These are phyloP conservation scores for Tuber magnatum DNA, from an alignment of 495 filamentous ascomycete genomes.

Conservation along the genomic window DNA sequence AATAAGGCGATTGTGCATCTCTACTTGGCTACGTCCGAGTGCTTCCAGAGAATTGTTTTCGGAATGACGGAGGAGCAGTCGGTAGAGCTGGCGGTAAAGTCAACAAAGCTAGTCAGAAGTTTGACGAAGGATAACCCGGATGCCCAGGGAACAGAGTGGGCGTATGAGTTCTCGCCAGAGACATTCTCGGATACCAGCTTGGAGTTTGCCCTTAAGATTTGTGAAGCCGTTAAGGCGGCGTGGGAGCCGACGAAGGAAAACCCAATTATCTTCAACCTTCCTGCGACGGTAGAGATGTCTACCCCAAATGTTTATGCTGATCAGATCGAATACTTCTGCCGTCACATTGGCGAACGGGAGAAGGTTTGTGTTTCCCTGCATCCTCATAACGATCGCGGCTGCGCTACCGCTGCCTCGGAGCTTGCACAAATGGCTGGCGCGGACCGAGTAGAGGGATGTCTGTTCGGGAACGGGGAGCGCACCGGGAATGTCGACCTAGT, in stretches of 20 bases:
- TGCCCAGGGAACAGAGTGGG: slow-evolving; percentile 72
- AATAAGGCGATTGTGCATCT: slow-evolving; percentile 97
- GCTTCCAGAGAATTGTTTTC: slow-evolving; percentile 86
- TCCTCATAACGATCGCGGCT: slow-evolving; percentile 91
- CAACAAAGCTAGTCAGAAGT: slow-evolving; percentile 75
- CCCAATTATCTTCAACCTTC: slow-evolving; percentile 95
- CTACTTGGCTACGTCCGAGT: slow-evolving; percentile 90
- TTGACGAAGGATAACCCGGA: slow-evolving; percentile 92
- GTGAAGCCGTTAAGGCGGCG: slow-evolving; percentile 90
- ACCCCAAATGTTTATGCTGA: slow-evolving; percentile 97
- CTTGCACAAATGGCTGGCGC: slow-evolving; percentile 97
- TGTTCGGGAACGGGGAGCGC: slow-evolving; percentile 93
- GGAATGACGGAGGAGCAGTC: slow-evolving; percentile 74
- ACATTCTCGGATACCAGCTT: slow-evolving; percentile 88
- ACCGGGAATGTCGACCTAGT: slow-evolving; percentile 96
- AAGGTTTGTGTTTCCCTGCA: slow-evolving; percentile 80
- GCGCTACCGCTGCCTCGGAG: slow-evolving; percentile 80
- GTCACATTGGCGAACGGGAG: slow-evolving; percentile 66
- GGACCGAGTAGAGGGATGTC: slow-evolving; percentile 85
- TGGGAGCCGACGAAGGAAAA: slow-evolving; percentile 78
- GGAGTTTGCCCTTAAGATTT: slow-evolving; percentile 75
- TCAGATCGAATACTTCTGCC: slow-evolving; percentile 94
- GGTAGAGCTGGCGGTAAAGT: slow-evolving; percentile 74
- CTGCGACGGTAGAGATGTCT: slow-evolving; percentile 90
- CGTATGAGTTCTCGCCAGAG: slow-evolving; percentile 93